phyloP scores from a whole-genome alignment of 805 yeast genomes.

The Saccharomyces jurei region DNA sequence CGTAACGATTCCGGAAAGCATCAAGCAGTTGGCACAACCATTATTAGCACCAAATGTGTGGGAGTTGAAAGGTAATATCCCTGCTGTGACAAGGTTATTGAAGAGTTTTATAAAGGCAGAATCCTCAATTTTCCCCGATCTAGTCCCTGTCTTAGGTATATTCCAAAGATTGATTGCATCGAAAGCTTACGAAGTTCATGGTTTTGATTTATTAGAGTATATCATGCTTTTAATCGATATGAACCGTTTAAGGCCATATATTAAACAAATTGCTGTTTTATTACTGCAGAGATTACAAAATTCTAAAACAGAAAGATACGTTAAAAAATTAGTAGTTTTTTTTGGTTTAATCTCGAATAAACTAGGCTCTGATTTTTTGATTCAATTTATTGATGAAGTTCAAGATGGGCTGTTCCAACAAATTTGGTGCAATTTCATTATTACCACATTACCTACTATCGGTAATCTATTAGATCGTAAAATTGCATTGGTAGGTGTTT shows the following conservation, averaged over 20 bases:
- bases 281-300: conserved; percentile 73
- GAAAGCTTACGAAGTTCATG: conserved; percentile 67
- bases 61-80: conserved; percentile 90
- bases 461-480: conserved; percentile 50
- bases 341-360: conserved; percentile 45
- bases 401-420: conserved; percentile 54
- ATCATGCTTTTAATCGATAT: conserved; percentile 54
- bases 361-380: conserved; percentile 44
- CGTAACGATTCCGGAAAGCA: conserved; percentile 52
- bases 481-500: conserved; percentile 42
- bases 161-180: conserved; percentile 89
- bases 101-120: conserved; percentile 50
- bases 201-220: conserved; percentile 74
- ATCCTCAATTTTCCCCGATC: conserved; percentile 31
- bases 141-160: conserved; percentile 87
- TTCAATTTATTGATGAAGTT: conserved; percentile 62
- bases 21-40: conserved; percentile 65
- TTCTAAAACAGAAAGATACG: conserved; percentile 74
- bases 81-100: conserved; percentile 79
- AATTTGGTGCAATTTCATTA: conserved; percentile 34
- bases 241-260: conserved; percentile 40
- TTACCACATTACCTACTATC: conserved; percentile 37
- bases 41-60: conserved; percentile 83
- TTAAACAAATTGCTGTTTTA: conserved; percentile 67
- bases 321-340: conserved; percentile 62